Evolutionary conservation across 495 filamentous ascomycete species (phyloP).

Genomic region (Aspergillus bridgeri): DNA sequence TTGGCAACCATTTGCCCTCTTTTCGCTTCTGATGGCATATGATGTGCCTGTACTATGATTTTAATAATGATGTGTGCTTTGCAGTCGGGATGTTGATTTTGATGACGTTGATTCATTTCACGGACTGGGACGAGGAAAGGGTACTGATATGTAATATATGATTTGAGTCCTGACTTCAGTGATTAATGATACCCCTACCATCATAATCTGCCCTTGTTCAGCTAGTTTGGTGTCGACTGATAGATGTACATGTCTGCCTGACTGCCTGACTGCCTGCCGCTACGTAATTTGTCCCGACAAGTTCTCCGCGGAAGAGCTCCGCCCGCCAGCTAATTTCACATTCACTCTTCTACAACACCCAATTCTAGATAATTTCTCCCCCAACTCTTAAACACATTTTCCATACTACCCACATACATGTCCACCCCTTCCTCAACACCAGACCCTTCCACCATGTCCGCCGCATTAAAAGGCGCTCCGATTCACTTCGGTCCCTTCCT

Average conservation of each 20-base stretch:
- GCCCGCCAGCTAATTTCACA: neutral
- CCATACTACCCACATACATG: neutral
- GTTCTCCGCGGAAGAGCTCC: neutral
- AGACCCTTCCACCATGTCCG: constrained; percentile 12
- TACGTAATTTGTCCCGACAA: constrained; percentile 4
- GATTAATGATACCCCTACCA: constrained; percentile 40
- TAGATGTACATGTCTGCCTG: too few species aligned
- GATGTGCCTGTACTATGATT: constrained; percentile 17
- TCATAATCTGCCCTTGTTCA: constrained; percentile 6
- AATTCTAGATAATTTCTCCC: too few species aligned
- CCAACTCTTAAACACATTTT: too few species aligned
- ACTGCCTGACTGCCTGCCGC: neutral
- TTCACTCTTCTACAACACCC: neutral
- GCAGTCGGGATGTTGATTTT: constrained; percentile 15
- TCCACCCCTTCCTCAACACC: neutral
- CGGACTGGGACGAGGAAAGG: constrained; percentile 3
- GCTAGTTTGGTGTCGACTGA: neutral
- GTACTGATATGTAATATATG: constrained; percentile 33
- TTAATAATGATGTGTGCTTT: constrained; percentile 17
- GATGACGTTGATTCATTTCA: constrained; percentile 5
- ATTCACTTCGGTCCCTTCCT: constrained; percentile 47
- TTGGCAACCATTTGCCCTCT: neutral
- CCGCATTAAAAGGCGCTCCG: constrained; percentile 30
- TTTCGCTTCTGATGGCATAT: constrained; percentile 11
- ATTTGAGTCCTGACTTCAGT: constrained; percentile 14